A percentile compares a stretch with the other conserved stretches of the same genome.
These are phyloP conservation scores for Poronia punctata DNA, from an alignment of 495 filamentous ascomycete species.

Conservation along the genomic window DNA sequence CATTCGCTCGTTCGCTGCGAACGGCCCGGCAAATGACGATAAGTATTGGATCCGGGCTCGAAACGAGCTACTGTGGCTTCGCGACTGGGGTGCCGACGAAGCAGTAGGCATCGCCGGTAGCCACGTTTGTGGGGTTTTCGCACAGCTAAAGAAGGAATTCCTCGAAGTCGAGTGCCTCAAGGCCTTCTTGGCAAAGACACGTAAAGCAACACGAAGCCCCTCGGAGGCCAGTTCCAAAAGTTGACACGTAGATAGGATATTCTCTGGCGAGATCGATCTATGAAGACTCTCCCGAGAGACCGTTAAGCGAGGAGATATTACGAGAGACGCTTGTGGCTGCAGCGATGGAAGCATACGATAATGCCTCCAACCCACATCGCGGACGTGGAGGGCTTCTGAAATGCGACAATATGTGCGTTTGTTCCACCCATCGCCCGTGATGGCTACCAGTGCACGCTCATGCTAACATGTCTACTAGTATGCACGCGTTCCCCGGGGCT, in stretches of 20 bases:
- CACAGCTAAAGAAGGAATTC: conserved; percentile 52
- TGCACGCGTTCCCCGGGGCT: conserved; percentile 62
- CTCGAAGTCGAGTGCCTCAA: conserved; percentile 73
- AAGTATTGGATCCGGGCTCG: conserved; percentile 61
- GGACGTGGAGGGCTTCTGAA: conserved; percentile 76
- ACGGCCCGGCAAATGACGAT: conserved; percentile 50
- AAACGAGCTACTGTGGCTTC: conserved; percentile 71
- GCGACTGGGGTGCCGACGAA: conserved; percentile 61
- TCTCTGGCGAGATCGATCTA: conserved; percentile 64
- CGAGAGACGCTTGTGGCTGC: conserved; percentile 59
- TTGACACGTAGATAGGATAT: conserved; percentile 46
- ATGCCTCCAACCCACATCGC: conserved; percentile 82
- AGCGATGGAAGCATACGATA: conserved; percentile 73
- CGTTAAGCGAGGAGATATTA: conserved; percentile 46
- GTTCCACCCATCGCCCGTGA: conserved; percentile 4
- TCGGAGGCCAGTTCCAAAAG: conserved; percentile 11
- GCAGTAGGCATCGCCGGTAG: conserved; percentile 13
- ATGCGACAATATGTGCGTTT: conserved; percentile 71
- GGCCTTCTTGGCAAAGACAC: conserved; percentile 58
- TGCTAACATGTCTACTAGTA: conserved; percentile 31
- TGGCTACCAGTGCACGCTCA: not conserved
- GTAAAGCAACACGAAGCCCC: conserved; percentile 46
- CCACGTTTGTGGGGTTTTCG: conserved; percentile 58
- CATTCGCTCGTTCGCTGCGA: conserved; percentile 46
- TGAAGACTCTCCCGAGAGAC: conserved; percentile 43